These are phyloP conservation scores for Lentinus tigrinus DNA, from an alignment of 768 basidiomycete species.

Conservation along the genomic window DNA sequence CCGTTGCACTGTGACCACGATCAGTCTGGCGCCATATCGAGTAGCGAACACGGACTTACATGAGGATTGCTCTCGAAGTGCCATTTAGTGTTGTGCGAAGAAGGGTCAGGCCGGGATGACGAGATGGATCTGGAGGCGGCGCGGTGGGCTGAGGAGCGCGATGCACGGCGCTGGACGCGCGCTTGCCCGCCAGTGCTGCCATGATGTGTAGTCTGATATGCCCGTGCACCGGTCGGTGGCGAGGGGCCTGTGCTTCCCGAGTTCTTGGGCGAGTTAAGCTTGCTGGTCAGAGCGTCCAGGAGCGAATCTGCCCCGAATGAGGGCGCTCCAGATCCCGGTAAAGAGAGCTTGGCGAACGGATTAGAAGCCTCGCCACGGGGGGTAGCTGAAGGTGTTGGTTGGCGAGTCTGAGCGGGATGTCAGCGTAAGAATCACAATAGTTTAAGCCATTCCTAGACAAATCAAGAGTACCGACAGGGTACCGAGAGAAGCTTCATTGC, in stretches of 20 bases:
- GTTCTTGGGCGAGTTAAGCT: conserved; percentile 10
- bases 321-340: conserved; percentile 4
- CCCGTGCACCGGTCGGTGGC: conserved; percentile 9
- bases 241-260: conserved; percentile 12
- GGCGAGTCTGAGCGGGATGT: conserved; percentile 33
- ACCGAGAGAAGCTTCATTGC: no score
- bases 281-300: conserved; percentile 19
- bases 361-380: conserved; percentile 46
- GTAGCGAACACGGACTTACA: background rate
- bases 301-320: conserved; percentile 21
- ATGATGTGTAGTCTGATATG: conserved; percentile 47
- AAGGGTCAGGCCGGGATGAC: conserved; percentile 40
- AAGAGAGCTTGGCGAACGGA: conserved; percentile 51
- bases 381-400: conserved; percentile 40
- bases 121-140: conserved; percentile 22
- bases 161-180: conserved; percentile 25
- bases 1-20: conserved; percentile 53
- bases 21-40: background rate
- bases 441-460: no score
- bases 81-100: conserved; percentile 38
- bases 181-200: conserved; percentile 22
- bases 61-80: conserved; percentile 63
- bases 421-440: background rate
- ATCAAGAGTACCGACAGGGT: no score
- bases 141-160: conserved; percentile 17